phyloP scores from a whole-genome alignment of 768 basidiomycete genomes.

The Pleurotus tuoliensis region DNA sequence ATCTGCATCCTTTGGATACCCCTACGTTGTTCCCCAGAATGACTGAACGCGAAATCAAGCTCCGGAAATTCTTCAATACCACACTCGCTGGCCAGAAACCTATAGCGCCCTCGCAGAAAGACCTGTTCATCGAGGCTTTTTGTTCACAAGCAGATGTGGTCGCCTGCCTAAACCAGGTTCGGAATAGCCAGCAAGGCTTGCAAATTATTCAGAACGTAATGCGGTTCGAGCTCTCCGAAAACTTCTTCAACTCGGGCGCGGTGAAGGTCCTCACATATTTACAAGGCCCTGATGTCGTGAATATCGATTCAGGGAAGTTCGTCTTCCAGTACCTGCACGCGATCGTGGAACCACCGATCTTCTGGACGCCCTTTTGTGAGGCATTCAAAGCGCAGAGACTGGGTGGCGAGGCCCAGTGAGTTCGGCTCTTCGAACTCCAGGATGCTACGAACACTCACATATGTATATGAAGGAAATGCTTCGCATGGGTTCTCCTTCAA shows the following conservation, averaged over 20 bases:
- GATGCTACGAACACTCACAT: background rate
- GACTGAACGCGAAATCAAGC: conserved; percentile 10
- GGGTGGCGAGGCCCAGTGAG: conserved; percentile 26
- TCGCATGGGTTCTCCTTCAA: conserved; percentile 48
- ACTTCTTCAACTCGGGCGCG: conserved; percentile 38
- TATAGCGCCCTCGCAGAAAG: conserved; percentile 20
- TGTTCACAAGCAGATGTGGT: conserved; percentile 34
- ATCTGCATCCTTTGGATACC: background rate
- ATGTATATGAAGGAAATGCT: conserved; percentile 15
- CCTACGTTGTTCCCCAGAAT: background rate
- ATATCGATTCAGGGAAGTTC: conserved; percentile 37
- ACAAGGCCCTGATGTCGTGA: conserved; percentile 29
- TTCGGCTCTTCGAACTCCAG: background rate
- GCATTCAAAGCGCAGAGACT: conserved; percentile 32
- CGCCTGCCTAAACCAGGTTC: conserved; percentile 33
- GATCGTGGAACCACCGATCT: conserved; percentile 48
- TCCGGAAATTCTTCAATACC: conserved; percentile 30
- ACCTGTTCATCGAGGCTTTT: conserved; percentile 44
- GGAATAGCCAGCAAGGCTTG: conserved; percentile 31
- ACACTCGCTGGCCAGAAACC: conserved; percentile 25
- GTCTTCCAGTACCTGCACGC: conserved; percentile 33
- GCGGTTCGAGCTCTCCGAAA: conserved; percentile 28
- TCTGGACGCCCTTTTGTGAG: conserved; percentile 37
- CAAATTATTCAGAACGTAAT: conserved; percentile 36
- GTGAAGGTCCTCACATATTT: conserved; percentile 36